Conservation (phyloP, 139 green algal genomes). For the Volvox africanus region DNA sequence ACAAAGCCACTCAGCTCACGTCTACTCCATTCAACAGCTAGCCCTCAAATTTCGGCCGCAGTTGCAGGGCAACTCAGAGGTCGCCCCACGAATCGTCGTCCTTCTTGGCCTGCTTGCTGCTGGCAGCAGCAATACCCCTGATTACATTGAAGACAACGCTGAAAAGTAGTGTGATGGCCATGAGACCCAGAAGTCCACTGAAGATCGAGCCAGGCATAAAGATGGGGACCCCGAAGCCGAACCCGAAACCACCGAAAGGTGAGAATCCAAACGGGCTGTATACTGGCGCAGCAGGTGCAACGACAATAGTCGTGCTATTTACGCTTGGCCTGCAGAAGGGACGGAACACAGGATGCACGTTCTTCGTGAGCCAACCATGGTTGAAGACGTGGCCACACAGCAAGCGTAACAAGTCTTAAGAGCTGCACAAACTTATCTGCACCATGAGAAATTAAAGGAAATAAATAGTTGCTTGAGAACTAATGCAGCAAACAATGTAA, state of each 20-base stretch:
- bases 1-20: background rate
- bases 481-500: background rate
- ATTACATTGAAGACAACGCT: constrained; percentile 52
- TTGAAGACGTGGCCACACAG: background rate
- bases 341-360: background rate
- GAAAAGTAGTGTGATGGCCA: constrained; percentile 29
- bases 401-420: background rate
- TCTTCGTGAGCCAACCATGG: too few species aligned
- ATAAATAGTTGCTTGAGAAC: background rate
- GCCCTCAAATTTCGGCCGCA: background rate
- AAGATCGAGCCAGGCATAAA: constrained; percentile 47
- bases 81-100: constrained; percentile 48
- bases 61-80: background rate
- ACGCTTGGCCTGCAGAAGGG: background rate
- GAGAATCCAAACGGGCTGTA: constrained; percentile 48
- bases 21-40: background rate
- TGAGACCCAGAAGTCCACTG: constrained; percentile 36
- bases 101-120: constrained; percentile 10
- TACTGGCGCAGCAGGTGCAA: constrained; percentile 2
- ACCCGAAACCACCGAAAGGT: constrained; percentile 49
- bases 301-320: constrained; percentile 29
- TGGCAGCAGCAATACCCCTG: background rate
- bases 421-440: background rate
- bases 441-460: background rate
- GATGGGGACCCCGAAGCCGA: constrained; percentile 47